Percentiles rank a stretch among this genome's conserved stretches.
Conservation (phyloP, 2,329 filamentous ascomycete genomes). For the Penicillium crustosum region DNA sequence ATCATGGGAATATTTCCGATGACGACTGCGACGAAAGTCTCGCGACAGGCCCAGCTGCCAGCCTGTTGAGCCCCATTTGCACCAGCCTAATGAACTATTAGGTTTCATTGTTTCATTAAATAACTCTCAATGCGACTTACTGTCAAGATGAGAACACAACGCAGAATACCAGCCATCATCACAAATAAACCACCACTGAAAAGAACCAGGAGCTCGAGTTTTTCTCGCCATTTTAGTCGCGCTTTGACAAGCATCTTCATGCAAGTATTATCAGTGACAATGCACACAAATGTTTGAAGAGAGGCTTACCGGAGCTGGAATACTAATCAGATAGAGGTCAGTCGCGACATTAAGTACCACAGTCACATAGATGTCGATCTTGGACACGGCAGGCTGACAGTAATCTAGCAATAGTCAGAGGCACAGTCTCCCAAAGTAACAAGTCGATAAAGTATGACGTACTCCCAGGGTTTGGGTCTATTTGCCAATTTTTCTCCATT, state of each 20-base stretch:
- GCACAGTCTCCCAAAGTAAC: background rate
- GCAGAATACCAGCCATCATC: constrained; percentile 55
- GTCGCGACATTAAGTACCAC: constrained; percentile 56
- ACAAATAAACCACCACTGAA: constrained; percentile 59
- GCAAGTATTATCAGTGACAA: background rate
- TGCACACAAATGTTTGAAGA: background rate
- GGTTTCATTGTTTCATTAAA: background rate
- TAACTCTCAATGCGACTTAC: constrained; percentile 22
- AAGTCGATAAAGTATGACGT: constrained; percentile 23
- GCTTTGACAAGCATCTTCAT: constrained; percentile 55
- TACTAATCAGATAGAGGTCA: constrained; percentile 60
- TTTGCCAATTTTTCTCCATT: constrained; percentile 59
- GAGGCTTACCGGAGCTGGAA: constrained; percentile 53
- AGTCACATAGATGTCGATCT: constrained; percentile 53
- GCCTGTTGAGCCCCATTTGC: constrained; percentile 42
- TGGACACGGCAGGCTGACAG: constrained; percentile 54
- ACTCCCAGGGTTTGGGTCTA: constrained; percentile 59
- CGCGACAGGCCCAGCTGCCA: constrained; percentile 47
- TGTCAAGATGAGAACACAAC: constrained; percentile 53
- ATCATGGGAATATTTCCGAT: constrained; percentile 48
- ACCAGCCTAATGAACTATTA: constrained; percentile 27
- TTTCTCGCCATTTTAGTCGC: constrained; percentile 51
- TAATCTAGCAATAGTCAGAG: constrained; percentile 32
- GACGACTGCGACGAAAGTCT: constrained; percentile 48
- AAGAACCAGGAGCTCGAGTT: constrained; percentile 54